Evolutionary conservation across 2,329 filamentous ascomycete genomes (phyloP).

Genomic region (Aspergillus spinulosporus): DNA sequence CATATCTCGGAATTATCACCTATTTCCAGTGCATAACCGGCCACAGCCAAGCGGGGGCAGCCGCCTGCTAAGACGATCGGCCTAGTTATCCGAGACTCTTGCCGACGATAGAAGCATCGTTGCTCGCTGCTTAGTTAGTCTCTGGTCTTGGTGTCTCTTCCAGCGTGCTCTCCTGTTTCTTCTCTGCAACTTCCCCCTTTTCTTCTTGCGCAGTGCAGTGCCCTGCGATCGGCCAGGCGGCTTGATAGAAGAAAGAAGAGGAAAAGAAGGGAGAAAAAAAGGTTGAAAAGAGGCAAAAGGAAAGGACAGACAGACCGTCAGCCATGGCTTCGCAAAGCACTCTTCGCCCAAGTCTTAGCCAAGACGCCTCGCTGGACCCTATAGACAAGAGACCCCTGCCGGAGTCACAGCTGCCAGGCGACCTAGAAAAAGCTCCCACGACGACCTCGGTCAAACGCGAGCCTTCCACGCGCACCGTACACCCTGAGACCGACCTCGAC

Average conservation of each 20-base stretch:
- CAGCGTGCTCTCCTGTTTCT: neutral
- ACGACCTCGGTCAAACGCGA: neutral
- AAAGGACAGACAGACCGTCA: too few relatives aligned
- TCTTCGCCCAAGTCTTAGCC: neutral
- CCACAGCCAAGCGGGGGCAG: neutral
- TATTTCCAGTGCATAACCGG: neutral
- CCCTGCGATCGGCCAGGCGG: too few relatives aligned
- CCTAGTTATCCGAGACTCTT: neutral
- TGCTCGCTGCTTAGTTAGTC: neutral
- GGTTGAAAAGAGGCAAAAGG: too few relatives aligned
- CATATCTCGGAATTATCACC: neutral
- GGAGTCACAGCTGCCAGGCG: neutral
- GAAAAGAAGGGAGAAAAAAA: too few relatives aligned
- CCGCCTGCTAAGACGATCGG: neutral
- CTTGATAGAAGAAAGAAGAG: too few relatives aligned
- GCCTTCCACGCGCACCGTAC: neutral
- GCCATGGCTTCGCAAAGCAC: neutral
- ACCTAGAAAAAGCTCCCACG: constrained; percentile 5
- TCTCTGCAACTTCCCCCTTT: too few relatives aligned
- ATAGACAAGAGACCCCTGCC: neutral
- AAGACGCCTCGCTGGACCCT: neutral
- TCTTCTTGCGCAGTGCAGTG: too few relatives aligned
- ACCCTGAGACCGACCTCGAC: constrained; percentile 50
- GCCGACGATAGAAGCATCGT: neutral
- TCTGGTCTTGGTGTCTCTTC: neutral